Evolutionary conservation across 257 asterid species (phyloP).

Genomic region (Capsicum chinense): DNA sequence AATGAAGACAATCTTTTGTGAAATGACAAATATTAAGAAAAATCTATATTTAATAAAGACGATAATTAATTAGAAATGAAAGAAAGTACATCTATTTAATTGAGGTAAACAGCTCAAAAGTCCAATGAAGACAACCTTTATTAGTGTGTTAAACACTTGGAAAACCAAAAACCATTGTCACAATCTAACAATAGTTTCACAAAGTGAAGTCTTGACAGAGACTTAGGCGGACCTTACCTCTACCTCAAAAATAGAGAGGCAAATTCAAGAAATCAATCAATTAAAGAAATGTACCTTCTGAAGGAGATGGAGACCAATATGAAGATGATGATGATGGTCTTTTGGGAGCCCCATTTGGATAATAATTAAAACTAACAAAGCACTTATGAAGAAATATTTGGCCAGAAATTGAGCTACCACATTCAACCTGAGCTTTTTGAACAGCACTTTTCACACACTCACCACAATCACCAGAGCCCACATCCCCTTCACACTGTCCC

Average conservation of each 20-base stretch:
- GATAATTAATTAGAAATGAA: too few species aligned
- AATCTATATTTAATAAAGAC: too few species aligned
- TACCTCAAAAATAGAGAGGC: too few species aligned
- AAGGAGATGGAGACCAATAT: conserved; percentile 50
- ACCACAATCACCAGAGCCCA: conserved; percentile 79
- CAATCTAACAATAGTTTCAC: background rate
- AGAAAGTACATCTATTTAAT: background rate
- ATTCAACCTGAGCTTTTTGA: conserved; percentile 93
- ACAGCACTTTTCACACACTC: conserved; percentile 88
- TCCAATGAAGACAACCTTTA: conserved; percentile 18
- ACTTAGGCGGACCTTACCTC: too few species aligned
- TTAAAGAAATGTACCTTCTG: conserved; percentile 59
- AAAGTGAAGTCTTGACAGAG: too few species aligned
- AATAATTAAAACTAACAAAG: conserved; percentile 68
- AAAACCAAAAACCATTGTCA: too few species aligned
- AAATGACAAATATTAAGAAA: too few species aligned
- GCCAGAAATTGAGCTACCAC: conserved; percentile 90
- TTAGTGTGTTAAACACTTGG: background rate
- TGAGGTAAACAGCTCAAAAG: conserved; percentile 44
- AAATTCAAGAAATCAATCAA: background rate
- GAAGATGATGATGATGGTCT: conserved; percentile 71
- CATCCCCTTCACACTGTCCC: conserved; percentile 98
- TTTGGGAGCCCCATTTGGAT: conserved; percentile 70
- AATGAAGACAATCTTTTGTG: conserved; percentile 15
- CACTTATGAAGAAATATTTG: conserved; percentile 86